These are phyloP conservation scores for Thymus mandschuricus DNA, from an alignment of 257 asterid species.

Conservation along the genomic window DNA sequence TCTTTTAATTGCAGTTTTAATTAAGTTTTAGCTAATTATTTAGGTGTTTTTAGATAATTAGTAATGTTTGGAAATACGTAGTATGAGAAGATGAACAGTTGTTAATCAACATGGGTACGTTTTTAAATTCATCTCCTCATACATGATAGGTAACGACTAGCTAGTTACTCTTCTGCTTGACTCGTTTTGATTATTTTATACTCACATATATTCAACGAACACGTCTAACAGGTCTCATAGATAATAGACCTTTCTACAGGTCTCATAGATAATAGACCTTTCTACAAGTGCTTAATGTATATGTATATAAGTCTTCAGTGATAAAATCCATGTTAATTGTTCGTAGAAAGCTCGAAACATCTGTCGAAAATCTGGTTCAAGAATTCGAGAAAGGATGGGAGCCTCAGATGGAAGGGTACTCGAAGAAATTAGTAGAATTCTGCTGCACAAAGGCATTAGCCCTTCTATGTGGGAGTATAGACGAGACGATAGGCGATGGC, in stretches of 20 bases:
- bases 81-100: background rate
- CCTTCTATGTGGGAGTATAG: constrained; percentile 49
- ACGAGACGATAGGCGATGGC: constrained; percentile 57
- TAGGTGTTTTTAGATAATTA: background rate
- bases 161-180: too few relatives aligned
- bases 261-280: too few relatives aligned
- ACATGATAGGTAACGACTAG: too few relatives aligned
- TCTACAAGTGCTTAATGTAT: too few relatives aligned
- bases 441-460: constrained; percentile 67
- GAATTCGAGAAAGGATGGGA: constrained; percentile 68
- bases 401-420: constrained; percentile 50
- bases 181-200: too few relatives aligned
- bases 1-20: background rate
- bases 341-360: constrained; percentile 57
- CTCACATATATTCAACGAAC: too few relatives aligned
- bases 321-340: background rate
- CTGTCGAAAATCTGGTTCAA: constrained; percentile 51
- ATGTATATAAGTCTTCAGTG: background rate
- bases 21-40: background rate
- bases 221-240: too few relatives aligned
- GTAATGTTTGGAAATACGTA: background rate
- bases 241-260: too few relatives aligned
- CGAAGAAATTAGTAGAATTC: constrained; percentile 65
- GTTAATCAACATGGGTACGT: background rate
- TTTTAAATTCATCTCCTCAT: background rate